Conservation (phyloP, 1,139 yeast genomes). For the Zygotorulaspora mrakii region DNA sequence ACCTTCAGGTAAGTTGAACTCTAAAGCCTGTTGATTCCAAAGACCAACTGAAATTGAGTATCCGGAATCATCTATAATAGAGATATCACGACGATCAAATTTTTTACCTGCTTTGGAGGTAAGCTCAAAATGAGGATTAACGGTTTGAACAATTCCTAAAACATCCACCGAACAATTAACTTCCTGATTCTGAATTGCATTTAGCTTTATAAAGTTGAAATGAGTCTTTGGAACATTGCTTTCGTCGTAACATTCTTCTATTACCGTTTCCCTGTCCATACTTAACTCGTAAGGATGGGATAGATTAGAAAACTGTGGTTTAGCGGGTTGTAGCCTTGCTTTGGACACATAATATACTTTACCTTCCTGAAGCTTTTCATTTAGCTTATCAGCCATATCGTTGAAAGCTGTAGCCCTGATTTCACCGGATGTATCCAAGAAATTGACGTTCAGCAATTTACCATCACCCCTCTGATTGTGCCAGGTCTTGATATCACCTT, state of each 20-base stretch:
- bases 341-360: conserved; percentile 81
- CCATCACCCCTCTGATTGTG: conserved; percentile 86
- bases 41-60: conserved; percentile 74
- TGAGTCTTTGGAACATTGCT: conserved; percentile 71
- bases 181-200: conserved; percentile 62
- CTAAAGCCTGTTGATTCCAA: conserved; percentile 86
- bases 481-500: conserved; percentile 87
- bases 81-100: conserved; percentile 84
- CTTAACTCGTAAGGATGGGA: conserved; percentile 85
- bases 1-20: conserved; percentile 70
- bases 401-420: conserved; percentile 94
- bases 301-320: conserved; percentile 79
- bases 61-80: conserved; percentile 81
- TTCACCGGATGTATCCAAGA: conserved; percentile 93
- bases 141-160: conserved; percentile 76
- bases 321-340: conserved; percentile 78
- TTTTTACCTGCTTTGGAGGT: conserved; percentile 93
- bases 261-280: conserved; percentile 73
- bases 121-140: conserved; percentile 70
- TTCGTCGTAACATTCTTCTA: conserved; percentile 68
- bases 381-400: conserved; percentile 76
- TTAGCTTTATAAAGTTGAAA: conserved; percentile 71
- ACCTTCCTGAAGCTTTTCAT: conserved; percentile 77
- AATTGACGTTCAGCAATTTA: conserved; percentile 79
- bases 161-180: conserved; percentile 77